These are phyloP conservation scores for Sporothrix euskadiensis DNA, from an alignment of 2,329 filamentous ascomycete species.

Conservation along the genomic window DNA sequence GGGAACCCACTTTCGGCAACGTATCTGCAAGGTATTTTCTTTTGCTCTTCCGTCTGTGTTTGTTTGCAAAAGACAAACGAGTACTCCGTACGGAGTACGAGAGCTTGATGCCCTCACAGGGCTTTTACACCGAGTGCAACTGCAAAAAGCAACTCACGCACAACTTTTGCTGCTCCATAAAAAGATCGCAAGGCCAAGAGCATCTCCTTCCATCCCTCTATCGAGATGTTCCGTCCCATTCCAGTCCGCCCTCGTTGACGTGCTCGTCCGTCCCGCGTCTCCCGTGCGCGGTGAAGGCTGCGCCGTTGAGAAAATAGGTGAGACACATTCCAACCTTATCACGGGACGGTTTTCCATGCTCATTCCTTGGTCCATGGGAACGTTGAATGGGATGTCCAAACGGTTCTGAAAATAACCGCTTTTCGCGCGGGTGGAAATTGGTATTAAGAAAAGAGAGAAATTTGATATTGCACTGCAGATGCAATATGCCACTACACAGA, in stretches of 20 bases:
- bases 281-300: background rate
- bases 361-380: background rate
- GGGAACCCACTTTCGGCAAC: constrained; percentile 17
- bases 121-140: constrained; percentile 8
- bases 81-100: background rate
- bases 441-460: background rate
- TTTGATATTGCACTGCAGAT: background rate
- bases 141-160: background rate
- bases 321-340: constrained; percentile 13
- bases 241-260: background rate
- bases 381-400: background rate
- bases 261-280: constrained; percentile 23
- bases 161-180: background rate
- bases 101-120: background rate
- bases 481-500: background rate
- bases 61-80: background rate
- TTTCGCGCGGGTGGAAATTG: background rate
- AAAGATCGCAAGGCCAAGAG: background rate
- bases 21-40: background rate
- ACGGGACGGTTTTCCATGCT: background rate
- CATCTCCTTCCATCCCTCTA: background rate
- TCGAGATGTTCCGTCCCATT: constrained; percentile 13
- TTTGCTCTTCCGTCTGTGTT: background rate
- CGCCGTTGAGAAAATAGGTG: background rate
- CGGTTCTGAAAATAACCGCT: background rate